Percentiles rank a stretch among this genome's conserved stretches.
These are phyloP conservation scores for Lagenaria siceraria DNA, from an alignment of 306 rosid species.

Conservation along the genomic window DNA sequence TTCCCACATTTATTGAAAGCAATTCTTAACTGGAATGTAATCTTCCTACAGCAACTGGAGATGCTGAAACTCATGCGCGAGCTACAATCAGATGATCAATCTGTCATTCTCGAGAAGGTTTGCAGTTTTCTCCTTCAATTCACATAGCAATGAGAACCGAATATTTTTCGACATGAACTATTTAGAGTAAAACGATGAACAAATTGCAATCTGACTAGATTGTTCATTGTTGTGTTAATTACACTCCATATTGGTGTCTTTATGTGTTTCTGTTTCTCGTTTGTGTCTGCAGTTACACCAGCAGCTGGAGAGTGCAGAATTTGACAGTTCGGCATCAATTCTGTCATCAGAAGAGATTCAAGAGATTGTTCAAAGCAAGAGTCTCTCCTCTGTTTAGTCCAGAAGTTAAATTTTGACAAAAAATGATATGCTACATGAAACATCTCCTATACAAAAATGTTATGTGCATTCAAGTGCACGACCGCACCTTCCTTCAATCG, in stretches of 20 bases:
- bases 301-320: conserved; percentile 49
- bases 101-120: conserved; percentile 75
- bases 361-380: conserved; percentile 49
- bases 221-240: neutral
- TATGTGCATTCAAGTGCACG: neutral
- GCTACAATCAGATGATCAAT: conserved; percentile 61
- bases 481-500: too few relatives aligned
- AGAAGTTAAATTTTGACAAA: neutral
- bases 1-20: neutral
- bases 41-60: conserved; percentile 57
- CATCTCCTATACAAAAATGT: neutral
- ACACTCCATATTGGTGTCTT: neutral
- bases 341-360: conserved; percentile 44
- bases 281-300: conserved; percentile 39
- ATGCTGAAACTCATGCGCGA: conserved; percentile 71
- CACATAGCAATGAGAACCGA: too few relatives aligned
- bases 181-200: neutral
- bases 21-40: neutral
- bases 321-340: conserved; percentile 37
- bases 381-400: conserved; percentile 42
- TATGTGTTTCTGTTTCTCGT: neutral
- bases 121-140: neutral
- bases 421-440: neutral
- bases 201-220: neutral
- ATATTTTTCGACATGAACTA: neutral